These are phyloP conservation scores for Lentinula novae-zelandiae DNA, from an alignment of 1,284 basidiomycete genomes.

Conservation along the genomic window DNA sequence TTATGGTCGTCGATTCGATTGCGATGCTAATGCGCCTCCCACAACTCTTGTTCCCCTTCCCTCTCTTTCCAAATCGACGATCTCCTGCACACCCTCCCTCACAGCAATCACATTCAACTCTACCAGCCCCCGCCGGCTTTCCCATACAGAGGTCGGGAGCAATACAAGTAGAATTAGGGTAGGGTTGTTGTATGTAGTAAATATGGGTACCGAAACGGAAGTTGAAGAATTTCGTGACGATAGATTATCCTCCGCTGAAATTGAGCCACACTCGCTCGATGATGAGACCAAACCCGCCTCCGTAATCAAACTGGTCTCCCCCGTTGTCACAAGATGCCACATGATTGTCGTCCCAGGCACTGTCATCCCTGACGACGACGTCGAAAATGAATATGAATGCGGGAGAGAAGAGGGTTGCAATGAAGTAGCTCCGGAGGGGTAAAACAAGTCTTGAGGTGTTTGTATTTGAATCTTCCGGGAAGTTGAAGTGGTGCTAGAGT, in stretches of 20 bases:
- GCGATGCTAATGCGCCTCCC: background rate
- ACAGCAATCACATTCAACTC: slow-evolving; percentile 95
- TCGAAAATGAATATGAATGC: background rate
- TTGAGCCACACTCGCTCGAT: background rate
- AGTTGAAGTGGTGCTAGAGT: slow-evolving; percentile 10
- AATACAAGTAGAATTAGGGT: slow-evolving; percentile 76
- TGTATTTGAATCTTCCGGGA: slow-evolving; percentile 5
- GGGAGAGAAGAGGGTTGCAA: slow-evolving; percentile 40
- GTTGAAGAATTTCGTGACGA: background rate
- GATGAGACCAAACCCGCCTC: slow-evolving; percentile 62
- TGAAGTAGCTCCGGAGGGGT: slow-evolving; percentile 50
- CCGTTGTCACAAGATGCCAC: slow-evolving; percentile 82
- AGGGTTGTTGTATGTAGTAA: background rate
- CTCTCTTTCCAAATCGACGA: slow-evolving; percentile 68
- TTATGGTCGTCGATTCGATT: background rate
- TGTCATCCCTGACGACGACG: background rate
- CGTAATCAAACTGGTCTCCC: slow-evolving; percentile 71
- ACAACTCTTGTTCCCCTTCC: slow-evolving; percentile 29
- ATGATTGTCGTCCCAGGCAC: slow-evolving; percentile 70
- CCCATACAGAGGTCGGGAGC: slow-evolving; percentile 76
- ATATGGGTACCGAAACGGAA: background rate
- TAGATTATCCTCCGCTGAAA: background rate
- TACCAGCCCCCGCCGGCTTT: slow-evolving; percentile 75
- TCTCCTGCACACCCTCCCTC: slow-evolving; percentile 74
- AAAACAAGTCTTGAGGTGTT: slow-evolving; percentile 32